Base-by-base conservation (phyloP, 179 eudicot genomes). In the Monotropa hypopitys region DNA sequence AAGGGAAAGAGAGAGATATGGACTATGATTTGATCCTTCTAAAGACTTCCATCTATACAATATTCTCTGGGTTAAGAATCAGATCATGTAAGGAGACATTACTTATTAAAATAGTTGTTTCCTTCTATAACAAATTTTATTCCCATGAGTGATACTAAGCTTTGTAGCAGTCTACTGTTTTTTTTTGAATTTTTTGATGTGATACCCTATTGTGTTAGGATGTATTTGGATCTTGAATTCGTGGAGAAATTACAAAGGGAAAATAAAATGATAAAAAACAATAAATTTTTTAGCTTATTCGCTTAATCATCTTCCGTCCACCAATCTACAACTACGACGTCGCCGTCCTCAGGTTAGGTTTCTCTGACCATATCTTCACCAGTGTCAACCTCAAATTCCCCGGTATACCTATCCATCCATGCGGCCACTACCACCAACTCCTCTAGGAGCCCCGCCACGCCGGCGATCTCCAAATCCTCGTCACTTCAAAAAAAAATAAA, bases 371-470 rank as follows among this genome's bases (percentile, higher is more conserved):
- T 20, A 82, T 94, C 18, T 94, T 89, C 86, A 6, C 85, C 79
- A 96, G 97, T 57, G 97, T 88, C 13, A 94, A 94, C 47, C 78
- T 94, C 23, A 97, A 94, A 76, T 94, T 94, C 83, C 89, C 86
- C 7, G 84, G 84, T n/a, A 77, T 85, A 3, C 98, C 98, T n/a
- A 91, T 94, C 67, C 91, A 94, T 79, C 98, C 98, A 18, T 94
- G 98, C 82, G 98, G 98, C 77, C 97, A 94, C 86, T 94, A 97
- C 83, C 96, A 97, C 74, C 98, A 94, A 83, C 92, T 94, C 78
- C 74, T 92, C 5, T 97, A 94, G 69, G 98, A 94, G 49, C 81
- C 92, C 62, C 83, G 97, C 0, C 65, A 82, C 26, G 90, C 96
- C 13, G 81, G 87, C 7, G 82, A 83, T 7, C 85, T 90, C 30